Base-by-base conservation (phyloP, 75 land plant species). In the Selaginella tamariscina region DNA sequence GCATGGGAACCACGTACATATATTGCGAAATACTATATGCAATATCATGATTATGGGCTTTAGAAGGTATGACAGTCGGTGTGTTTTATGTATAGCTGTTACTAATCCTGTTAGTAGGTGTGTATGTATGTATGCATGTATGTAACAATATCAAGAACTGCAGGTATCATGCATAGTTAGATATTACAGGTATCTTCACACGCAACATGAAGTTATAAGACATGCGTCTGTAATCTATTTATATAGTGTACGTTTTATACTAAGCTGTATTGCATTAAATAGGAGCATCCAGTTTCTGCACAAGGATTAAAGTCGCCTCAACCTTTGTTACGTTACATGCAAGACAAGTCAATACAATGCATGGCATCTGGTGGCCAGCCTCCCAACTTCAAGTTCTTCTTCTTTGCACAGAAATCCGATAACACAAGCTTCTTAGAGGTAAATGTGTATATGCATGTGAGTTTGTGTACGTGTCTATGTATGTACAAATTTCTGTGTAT, bases 351-450 rank as follows among this genome's bases (percentile, higher is more conserved):
- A 62, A 82, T 95, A 5, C 88, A 90, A 56, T 91, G 91, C 84
- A 90, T 95, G 59, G 99, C 99, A 31, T 90, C 96, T 0, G 99
- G 98, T 55, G 91, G 96, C 32, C 85, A 89, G 70, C 66, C 88
- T 30, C 98, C 98, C 1, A 89, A 84, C 64, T 87, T 86, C 70
- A 94, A 87, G 80, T 90, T 89, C 79, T 95, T 95, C 79, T 95
- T 95, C 84, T 90, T 82, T 75, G 96, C 92, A 55, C 99, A 95
- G 70, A 78, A 79, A 70, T 80, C 77, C 24, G 86, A 83, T 33
- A 81, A 78, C 1, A 27, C 78, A 0, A 78, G 81, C 0, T 83
- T 69, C 59, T 94, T n/a, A n/a, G n/a, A n/a, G n/a, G n/a, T n/a
- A n/a, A n/a, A n/a, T n/a, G n/a, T n/a, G n/a, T n/a, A n/a, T n/a